Evolutionary conservation across 495 filamentous ascomycete genomes (phyloP).

Genomic region (Daldinia vernicosa): DNA sequence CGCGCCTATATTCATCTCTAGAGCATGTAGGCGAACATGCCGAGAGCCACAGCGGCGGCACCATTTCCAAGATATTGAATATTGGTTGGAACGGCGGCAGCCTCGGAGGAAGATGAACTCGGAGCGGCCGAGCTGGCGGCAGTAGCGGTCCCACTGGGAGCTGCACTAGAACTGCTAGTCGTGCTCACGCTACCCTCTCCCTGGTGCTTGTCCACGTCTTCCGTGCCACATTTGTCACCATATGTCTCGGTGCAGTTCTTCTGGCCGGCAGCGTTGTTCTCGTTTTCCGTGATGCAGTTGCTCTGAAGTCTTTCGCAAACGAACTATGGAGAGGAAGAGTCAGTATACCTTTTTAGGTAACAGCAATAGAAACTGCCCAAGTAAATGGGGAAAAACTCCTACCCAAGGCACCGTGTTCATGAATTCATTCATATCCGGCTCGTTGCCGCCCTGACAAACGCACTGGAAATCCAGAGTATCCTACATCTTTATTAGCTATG

Average conservation of each 20-base stretch:
- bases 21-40: conserved; percentile 50
- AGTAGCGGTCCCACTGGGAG: conserved; percentile 11
- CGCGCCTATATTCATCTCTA: conserved; percentile 34
- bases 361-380: neutral
- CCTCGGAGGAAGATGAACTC: conserved; percentile 34
- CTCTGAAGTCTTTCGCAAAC: conserved; percentile 49
- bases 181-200: conserved; percentile 36
- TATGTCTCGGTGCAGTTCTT: conserved; percentile 46
- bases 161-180: conserved; percentile 34
- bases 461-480: conserved; percentile 47
- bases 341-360: conserved; percentile 2
- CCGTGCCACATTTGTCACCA: conserved; percentile 48
- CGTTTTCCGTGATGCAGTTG: conserved; percentile 45
- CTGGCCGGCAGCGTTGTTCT: conserved; percentile 48
- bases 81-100: conserved; percentile 46
- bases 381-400: conserved; percentile 10
- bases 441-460: conserved; percentile 45
- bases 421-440: conserved; percentile 50
- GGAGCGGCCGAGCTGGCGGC: conserved; percentile 13
- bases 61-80: conserved; percentile 48
- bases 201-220: conserved; percentile 48
- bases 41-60: conserved; percentile 48
- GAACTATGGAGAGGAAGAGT: conserved; percentile 36
- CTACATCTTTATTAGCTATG: conserved; percentile 32
- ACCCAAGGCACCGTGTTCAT: conserved; percentile 49